Evolutionary conservation across 2,329 filamentous ascomycete genomes (phyloP).

Genomic region (Penicillium paneum): DNA sequence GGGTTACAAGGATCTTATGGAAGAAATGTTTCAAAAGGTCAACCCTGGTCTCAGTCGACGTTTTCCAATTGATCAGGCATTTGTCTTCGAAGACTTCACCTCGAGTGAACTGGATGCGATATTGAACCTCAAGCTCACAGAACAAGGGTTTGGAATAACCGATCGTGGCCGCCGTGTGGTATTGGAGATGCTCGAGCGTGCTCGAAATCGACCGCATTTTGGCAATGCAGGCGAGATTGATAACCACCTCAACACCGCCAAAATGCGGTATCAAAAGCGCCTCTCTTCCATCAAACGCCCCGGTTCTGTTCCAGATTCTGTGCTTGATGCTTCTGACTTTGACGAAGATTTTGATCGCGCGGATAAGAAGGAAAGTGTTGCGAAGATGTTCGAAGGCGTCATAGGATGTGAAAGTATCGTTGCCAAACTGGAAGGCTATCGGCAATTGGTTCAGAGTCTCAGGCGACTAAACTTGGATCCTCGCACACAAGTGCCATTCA

Average conservation of each 20-base stretch:
- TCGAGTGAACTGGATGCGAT: slow-evolving; percentile 58
- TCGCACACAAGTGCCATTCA: slow-evolving; percentile 60
- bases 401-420: slow-evolving; percentile 59
- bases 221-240: slow-evolving; percentile 75
- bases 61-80: slow-evolving; percentile 63
- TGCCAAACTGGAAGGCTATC: slow-evolving; percentile 53
- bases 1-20: slow-evolving; percentile 68
- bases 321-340: slow-evolving; percentile 46
- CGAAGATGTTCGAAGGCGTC: slow-evolving; percentile 55
- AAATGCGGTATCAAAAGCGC: slow-evolving; percentile 50
- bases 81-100: slow-evolving; percentile 66
- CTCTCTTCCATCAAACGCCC: slow-evolving; percentile 25
- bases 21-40: slow-evolving; percentile 68
- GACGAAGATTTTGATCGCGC: slow-evolving; percentile 59
- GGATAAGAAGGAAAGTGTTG: slow-evolving; percentile 48
- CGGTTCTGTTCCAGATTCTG: background rate
- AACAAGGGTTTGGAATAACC: slow-evolving; percentile 54
- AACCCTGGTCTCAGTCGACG: slow-evolving; percentile 67
- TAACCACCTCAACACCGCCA: slow-evolving; percentile 60
- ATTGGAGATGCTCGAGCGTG: slow-evolving; percentile 58
- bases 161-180: slow-evolving; percentile 53
- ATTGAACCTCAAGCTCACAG: slow-evolving; percentile 60
- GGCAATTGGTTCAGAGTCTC: slow-evolving; percentile 52
- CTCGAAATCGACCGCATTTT: slow-evolving; percentile 63
- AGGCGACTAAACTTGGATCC: slow-evolving; percentile 54